Percentiles rank a stretch among this genome's conserved stretches.
phyloP scores from a whole-genome alignment of 495 filamentous ascomycete species.

The Penicillium odoratum region DNA sequence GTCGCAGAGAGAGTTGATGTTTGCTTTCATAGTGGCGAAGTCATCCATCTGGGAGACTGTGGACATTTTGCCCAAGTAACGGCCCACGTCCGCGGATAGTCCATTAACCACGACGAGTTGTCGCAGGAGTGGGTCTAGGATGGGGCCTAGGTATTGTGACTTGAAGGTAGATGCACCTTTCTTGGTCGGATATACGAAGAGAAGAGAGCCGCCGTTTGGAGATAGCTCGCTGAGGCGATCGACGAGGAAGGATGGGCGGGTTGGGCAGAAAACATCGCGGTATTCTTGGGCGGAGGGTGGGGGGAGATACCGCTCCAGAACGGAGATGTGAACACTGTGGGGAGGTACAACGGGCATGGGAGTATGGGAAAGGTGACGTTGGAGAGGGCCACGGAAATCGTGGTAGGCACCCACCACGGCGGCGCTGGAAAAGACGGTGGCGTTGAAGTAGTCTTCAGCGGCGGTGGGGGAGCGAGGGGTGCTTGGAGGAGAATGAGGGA shows the following conservation, averaged over 20 bases:
- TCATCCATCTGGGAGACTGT: conserved; percentile 58
- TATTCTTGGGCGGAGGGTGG: conserved; percentile 62
- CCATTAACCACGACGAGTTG: conserved; percentile 64
- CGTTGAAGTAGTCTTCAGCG: conserved; percentile 56
- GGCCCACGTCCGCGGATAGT: conserved; percentile 59
- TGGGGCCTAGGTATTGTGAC: conserved; percentile 62
- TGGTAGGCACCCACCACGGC: conserved; percentile 56
- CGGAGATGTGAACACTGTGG: conserved; percentile 60
- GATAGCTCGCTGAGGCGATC: conserved; percentile 68
- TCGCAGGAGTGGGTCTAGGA: conserved; percentile 67
- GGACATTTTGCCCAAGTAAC: conserved; percentile 57
- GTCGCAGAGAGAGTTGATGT: conserved; percentile 50
- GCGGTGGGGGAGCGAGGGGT: conserved; percentile 53
- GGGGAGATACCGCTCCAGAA: conserved; percentile 72
- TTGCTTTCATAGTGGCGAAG: conserved; percentile 54
- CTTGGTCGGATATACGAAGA: conserved; percentile 71
- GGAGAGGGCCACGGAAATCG: conserved; percentile 52
- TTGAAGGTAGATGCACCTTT: conserved; percentile 64
- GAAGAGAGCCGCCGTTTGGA: conserved; percentile 55
- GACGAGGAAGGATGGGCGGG: conserved; percentile 60
- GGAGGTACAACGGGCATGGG: conserved; percentile 66
- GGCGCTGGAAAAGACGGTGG: conserved; percentile 56
- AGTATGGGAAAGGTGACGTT: conserved; percentile 39
- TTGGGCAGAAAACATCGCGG: conserved; percentile 56
- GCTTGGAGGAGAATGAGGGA: conserved; percentile 60